phyloP scores from a whole-genome alignment of 2,329 filamentous ascomycete species.

The Ophiostoma himal-ulmi region DNA sequence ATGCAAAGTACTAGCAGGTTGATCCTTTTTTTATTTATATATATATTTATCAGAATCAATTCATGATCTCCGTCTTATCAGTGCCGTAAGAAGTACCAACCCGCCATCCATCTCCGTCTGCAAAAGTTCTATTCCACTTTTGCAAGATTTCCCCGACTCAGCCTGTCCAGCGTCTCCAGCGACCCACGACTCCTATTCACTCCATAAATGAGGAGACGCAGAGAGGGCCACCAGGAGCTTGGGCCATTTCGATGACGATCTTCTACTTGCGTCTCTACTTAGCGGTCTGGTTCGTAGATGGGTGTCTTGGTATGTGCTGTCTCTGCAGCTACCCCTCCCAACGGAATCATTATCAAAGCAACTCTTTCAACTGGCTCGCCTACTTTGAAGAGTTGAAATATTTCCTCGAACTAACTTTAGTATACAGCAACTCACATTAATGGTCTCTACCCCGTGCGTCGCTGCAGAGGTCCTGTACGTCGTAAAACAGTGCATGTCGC shows the following conservation, averaged over 20 bases:
- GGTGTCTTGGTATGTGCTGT: neutral
- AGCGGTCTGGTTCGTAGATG: neutral
- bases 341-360: neutral
- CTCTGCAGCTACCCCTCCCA: neutral
- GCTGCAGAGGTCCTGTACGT: neutral
- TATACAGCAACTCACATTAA: neutral
- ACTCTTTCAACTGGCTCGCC: neutral
- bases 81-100: neutral
- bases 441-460: neutral
- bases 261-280: neutral
- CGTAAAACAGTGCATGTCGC: neutral
- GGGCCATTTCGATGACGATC: neutral
- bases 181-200: constrained; percentile 1
- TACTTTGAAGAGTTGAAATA: neutral
- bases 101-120: neutral
- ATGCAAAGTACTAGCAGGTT: neutral
- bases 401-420: no score
- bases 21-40: neutral
- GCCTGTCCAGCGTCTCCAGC: neutral
- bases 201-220: neutral
- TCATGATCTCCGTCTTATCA: neutral
- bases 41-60: neutral
- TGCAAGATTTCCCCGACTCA: neutral
- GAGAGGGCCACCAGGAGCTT: constrained; percentile 1
- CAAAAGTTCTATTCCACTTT: constrained; percentile 13